A percentile compares a stretch with the other conserved stretches of the same genome.
Conservation (phyloP, 1,284 basidiomycete species). For the Trichosporon ovoides region DNA sequence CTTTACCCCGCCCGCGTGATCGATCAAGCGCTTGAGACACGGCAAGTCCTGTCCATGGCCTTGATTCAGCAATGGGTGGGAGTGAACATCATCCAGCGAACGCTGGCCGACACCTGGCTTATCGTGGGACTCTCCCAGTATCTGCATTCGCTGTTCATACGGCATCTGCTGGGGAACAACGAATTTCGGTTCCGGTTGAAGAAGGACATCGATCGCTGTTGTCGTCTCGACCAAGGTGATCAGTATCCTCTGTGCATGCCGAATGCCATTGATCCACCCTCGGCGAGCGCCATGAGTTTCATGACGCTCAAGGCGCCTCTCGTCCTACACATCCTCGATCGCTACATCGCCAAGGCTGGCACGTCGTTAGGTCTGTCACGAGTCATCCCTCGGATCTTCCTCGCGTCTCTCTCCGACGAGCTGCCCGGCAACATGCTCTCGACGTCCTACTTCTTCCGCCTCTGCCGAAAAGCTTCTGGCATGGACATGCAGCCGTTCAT, state of each 20-base stretch:
- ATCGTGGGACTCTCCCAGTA: constrained; percentile 88
- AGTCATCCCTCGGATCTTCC: constrained; percentile 89
- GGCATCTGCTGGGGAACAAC: constrained; percentile 87
- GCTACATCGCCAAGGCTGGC: constrained; percentile 86
- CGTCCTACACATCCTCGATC: constrained; percentile 91
- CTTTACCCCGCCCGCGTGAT: constrained; percentile 84
- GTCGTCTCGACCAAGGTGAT: constrained; percentile 77
- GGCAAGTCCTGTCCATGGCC: constrained; percentile 78
- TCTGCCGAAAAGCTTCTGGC: constrained; percentile 87
- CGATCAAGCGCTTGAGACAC: constrained; percentile 87
- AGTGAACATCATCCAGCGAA: constrained; percentile 90
- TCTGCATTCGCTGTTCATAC: constrained; percentile 81
- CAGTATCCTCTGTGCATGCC: constrained; percentile 94
- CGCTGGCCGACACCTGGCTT: constrained; percentile 95
- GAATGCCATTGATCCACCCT: constrained; percentile 71
- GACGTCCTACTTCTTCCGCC: constrained; percentile 83
- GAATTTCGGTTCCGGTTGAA: constrained; percentile 94
- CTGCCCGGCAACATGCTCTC: constrained; percentile 78
- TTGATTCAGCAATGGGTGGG: constrained; percentile 96
- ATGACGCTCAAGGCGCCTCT: constrained; percentile 93
- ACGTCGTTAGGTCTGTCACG: constrained; percentile 90
- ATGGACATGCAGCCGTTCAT: constrained; percentile 84
- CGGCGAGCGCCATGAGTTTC: constrained; percentile 69
- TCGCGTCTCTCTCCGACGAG: constrained; percentile 90
- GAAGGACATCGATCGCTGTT: constrained; percentile 93